phyloP scores from a whole-genome alignment of 768 basidiomycete species.

The Tephrocybe sp. region DNA sequence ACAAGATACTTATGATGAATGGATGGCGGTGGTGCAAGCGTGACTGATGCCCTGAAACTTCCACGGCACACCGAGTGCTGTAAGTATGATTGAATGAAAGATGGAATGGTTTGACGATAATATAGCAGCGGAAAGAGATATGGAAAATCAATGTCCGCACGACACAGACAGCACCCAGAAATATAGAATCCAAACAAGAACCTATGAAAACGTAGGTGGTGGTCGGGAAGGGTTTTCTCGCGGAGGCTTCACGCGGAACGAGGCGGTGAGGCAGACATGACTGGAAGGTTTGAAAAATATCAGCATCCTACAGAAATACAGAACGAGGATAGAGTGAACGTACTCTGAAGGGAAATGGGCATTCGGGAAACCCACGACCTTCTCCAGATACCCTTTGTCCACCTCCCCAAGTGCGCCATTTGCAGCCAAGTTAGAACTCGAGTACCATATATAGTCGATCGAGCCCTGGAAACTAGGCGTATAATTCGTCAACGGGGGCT shows the following conservation, averaged over 20 bases:
- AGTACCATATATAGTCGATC: constrained; percentile 96
- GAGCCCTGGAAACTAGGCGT: constrained; percentile 85
- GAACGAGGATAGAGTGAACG: constrained; percentile 32
- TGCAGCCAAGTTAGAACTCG: constrained; percentile 67
- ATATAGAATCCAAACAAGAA: constrained; percentile 11
- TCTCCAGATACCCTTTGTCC: constrained; percentile 80
- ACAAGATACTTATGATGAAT: constrained; percentile 15
- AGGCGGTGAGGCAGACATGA: constrained; percentile 69
- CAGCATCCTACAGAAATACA: constrained; percentile 12
- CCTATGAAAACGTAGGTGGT: constrained; percentile 24
- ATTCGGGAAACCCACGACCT: constrained; percentile 96
- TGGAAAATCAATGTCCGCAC: constrained; percentile 18
- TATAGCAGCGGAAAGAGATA: constrained; percentile 9
- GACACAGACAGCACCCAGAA: constrained; percentile 11
- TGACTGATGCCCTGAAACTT: too few species aligned
- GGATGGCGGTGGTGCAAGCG: constrained; percentile 4
- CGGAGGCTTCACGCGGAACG: constrained; percentile 81
- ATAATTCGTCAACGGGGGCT: constrained; percentile 80
- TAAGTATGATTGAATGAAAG: constrained; percentile 9
- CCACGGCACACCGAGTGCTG: constrained; percentile 9
- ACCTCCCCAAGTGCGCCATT: constrained; percentile 89
- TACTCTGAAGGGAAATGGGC: constrained; percentile 97
- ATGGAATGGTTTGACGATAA: background rate
- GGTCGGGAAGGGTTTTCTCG: constrained; percentile 38
- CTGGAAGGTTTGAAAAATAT: constrained; percentile 34